These are phyloP conservation scores for Lophiostoma macrostomum DNA, from an alignment of 495 filamentous ascomycete genomes.

Conservation along the genomic window DNA sequence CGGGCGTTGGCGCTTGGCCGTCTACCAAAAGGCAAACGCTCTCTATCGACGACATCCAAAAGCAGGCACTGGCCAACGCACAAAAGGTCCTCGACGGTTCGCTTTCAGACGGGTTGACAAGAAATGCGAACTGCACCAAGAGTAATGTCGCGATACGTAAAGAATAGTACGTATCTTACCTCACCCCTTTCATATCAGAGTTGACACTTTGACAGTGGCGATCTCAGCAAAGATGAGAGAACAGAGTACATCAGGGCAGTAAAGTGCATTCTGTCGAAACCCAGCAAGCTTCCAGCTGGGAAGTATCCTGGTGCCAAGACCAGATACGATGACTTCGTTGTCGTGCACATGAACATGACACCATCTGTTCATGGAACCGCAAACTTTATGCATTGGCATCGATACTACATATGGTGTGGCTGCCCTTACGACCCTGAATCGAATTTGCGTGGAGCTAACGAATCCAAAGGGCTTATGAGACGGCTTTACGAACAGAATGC, in stretches of 20 bases:
- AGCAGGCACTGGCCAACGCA: slow-evolving; percentile 23
- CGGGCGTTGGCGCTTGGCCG: slow-evolving; percentile 4
- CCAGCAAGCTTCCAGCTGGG: slow-evolving; percentile 17
- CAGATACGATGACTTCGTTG: slow-evolving; percentile 31
- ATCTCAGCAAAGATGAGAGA: slow-evolving; percentile 27
- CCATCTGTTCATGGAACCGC: slow-evolving; percentile 26
- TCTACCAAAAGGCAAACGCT: slow-evolving; percentile 21
- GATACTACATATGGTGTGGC: slow-evolving; percentile 29
- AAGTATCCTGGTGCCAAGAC: slow-evolving; percentile 27
- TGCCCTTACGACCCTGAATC: background rate
- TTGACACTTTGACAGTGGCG: slow-evolving; percentile 14
- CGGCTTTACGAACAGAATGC: slow-evolving; percentile 29
- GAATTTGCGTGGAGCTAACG: background rate
- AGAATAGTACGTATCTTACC: slow-evolving; percentile 17
- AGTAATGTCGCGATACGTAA: slow-evolving; percentile 25
- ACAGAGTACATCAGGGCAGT: slow-evolving; percentile 28
- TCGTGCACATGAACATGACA: slow-evolving; percentile 31
- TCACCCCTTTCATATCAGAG: background rate
- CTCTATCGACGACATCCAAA: slow-evolving; percentile 15
- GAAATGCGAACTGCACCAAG: slow-evolving; percentile 12
- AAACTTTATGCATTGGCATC: slow-evolving; percentile 33
- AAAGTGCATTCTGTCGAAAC: slow-evolving; percentile 25
- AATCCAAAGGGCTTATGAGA: slow-evolving; percentile 26
- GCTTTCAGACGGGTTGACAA: slow-evolving; percentile 23
- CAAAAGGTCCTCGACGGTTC: slow-evolving; percentile 27